A percentile compares a stretch with the other conserved stretches of the same genome.
Evolutionary conservation across 257 asterid species (phyloP).

Genomic region (Haberlea rhodopensis): DNA sequence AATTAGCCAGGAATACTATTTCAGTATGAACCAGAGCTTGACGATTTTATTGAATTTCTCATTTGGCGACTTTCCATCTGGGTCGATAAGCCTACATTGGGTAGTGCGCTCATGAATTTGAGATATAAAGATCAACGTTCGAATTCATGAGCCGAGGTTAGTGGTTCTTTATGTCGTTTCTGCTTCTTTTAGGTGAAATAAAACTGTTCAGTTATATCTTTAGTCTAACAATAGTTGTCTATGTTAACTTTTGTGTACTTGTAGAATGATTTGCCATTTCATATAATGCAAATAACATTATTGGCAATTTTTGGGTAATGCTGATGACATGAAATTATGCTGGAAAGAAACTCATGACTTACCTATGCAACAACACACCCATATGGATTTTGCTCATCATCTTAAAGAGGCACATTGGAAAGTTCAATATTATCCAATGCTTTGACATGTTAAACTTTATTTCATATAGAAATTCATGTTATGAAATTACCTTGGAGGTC

Average conservation of each 20-base stretch:
- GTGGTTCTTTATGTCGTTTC: constrained; percentile 21
- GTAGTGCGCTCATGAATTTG: constrained; percentile 79
- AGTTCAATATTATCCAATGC: background rate
- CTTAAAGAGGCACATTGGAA: background rate
- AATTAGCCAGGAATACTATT: constrained; percentile 98
- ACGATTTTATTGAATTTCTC: constrained; percentile 87
- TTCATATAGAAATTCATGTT: background rate
- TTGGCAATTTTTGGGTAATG: background rate
- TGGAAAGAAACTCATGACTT: background rate
- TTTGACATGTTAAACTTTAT: background rate
- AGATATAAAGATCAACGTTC: constrained; percentile 86
- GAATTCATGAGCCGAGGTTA: constrained; percentile 78
- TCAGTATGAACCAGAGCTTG: constrained; percentile 95
- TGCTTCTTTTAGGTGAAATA: constrained; percentile 15
- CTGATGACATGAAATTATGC: background rate
- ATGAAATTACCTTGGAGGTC: background rate
- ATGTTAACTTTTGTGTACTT: background rate
- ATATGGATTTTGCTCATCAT: background rate
- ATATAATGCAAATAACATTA: background rate
- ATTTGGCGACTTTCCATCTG: constrained; percentile 97
- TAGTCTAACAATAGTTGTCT: background rate
- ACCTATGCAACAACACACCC: background rate
- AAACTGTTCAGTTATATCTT: constrained; percentile 2
- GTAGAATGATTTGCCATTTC: background rate
- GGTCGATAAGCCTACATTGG: constrained; percentile 99